Percentiles rank a stretch among this genome's conserved stretches.
phyloP scores from a whole-genome alignment of 202 grass and related monocot genomes.

The Panicum virgatum region DNA sequence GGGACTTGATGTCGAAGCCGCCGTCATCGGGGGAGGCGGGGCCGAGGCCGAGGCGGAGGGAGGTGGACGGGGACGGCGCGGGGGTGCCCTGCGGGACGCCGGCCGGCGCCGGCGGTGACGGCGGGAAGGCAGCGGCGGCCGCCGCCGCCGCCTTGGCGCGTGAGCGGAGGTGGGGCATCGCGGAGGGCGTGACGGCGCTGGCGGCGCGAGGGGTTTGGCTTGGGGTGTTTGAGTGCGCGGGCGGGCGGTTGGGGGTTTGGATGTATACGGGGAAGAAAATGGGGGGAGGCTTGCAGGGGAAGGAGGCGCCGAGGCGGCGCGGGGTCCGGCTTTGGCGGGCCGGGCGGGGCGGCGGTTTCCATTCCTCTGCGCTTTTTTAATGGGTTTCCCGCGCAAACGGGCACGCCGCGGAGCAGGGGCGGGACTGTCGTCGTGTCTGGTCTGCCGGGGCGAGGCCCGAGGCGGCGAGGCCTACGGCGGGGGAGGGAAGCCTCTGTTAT shows the following conservation, averaged over 20 bases:
- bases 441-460: not conserved
- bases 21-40: not conserved
- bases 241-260: not conserved
- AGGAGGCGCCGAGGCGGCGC: conserved; percentile 6
- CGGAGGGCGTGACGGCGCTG: not conserved
- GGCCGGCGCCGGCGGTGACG: not conserved
- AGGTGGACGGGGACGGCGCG: conserved; percentile 37
- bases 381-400: conserved; percentile 47
- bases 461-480: not conserved
- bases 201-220: not conserved
- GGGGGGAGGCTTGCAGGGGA: conserved; percentile 37
- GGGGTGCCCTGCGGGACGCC: not conserved
- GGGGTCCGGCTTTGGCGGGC: no score
- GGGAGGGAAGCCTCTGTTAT: not conserved
- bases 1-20: conserved; percentile 28
- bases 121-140: no score
- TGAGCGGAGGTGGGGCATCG: conserved; percentile 36
- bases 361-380: not conserved
- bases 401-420: not conserved
- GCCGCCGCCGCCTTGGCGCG: conserved; percentile 24
- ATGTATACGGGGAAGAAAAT: not conserved
- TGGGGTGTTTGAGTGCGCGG: not conserved
- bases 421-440: not conserved
- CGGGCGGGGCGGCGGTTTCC: conserved; percentile 4
- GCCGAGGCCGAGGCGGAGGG: conserved; percentile 35